Evolutionary conservation across 768 basidiomycete genomes (phyloP), one percentile per base, ranked within the genome.

Genomic region (Amanita fuliginea): DNA sequence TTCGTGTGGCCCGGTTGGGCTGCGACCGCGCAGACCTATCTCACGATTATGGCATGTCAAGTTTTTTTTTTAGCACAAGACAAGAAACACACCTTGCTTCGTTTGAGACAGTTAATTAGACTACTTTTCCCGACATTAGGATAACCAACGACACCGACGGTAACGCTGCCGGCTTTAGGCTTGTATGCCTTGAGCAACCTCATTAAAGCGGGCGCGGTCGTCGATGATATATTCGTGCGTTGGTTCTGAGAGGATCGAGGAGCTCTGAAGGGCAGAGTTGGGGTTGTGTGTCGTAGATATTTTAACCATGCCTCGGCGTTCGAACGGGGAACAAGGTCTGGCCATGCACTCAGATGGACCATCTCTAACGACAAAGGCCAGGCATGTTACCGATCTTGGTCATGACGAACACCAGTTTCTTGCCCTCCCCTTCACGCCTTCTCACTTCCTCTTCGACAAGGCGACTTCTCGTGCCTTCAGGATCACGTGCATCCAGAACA

Each of bases 41-140:
- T 21, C 48, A 46, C 32, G 11, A 37, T 30, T 50, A 24, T 42
- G 41, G 4, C 22, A 35, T 9, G 8, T n/a, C 10, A 13, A 56
- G 2, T 45, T n/a, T n/a, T n/a, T n/a, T n/a, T n/a, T n/a, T 30
- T 30, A 8, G 44, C 33, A 39, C 21, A 47, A 19, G 13, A 32
- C 21, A 34, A n/a, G n/a, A n/a, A n/a, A 55, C 67, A 1, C 19
- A 83, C 85, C 67, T 88, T 92, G 53, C 80, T 78, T 33, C 91
- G 69, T 65, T 92, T 93, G 46, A 99, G 67, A 39, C 89, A 86
- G 63, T 98, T 98, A 64, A 99, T 93, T 51, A 98, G 61, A 59
- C 83, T 87, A 50, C 90, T 94, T 69, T 98, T 98, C 11, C 95
- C 95, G 41, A 98, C 95, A 64, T 98, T 98, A 1, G 95, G 95